These are phyloP conservation scores for Leccinum aurantiacum DNA, from an alignment of 768 basidiomycete genomes.

Conservation along the genomic window DNA sequence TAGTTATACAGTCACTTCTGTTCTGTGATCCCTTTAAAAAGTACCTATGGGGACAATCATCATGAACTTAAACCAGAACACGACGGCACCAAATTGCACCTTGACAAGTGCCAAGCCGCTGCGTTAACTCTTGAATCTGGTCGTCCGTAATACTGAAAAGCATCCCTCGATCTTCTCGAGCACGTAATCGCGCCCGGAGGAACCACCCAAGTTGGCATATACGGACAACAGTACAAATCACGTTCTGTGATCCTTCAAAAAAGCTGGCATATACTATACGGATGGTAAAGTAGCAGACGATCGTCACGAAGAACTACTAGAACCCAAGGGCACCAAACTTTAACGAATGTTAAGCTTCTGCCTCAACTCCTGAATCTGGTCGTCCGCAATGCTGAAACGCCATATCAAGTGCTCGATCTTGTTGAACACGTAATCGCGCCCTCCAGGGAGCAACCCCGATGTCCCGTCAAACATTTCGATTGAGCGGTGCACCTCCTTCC, in stretches of 20 bases:
- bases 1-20: too few species aligned
- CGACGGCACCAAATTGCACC: not conserved
- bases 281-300: too few species aligned
- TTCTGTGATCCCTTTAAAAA: too few species aligned
- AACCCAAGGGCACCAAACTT: not conserved
- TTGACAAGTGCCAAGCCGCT: not conserved
- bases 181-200: slow-evolving; percentile 8
- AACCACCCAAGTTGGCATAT: too few species aligned
- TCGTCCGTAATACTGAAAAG: slow-evolving; percentile 12
- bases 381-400: slow-evolving; percentile 14
- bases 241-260: not conserved
- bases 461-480: too few species aligned
- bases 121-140: slow-evolving; percentile 4
- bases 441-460: too few species aligned
- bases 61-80: not conserved
- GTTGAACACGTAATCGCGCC: too few species aligned
- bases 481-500: too few species aligned
- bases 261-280: not conserved
- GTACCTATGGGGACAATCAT: not conserved
- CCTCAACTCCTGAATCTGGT: slow-evolving; percentile 4
- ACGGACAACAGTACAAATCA: not conserved
- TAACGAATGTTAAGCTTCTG: not conserved
- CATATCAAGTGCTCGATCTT: slow-evolving; percentile 14
- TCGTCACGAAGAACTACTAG: not conserved
- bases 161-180: slow-evolving; percentile 12